phyloP scores from a whole-genome alignment of 352 stramenopile genomes.

The Globisporangium spiculum region DNA sequence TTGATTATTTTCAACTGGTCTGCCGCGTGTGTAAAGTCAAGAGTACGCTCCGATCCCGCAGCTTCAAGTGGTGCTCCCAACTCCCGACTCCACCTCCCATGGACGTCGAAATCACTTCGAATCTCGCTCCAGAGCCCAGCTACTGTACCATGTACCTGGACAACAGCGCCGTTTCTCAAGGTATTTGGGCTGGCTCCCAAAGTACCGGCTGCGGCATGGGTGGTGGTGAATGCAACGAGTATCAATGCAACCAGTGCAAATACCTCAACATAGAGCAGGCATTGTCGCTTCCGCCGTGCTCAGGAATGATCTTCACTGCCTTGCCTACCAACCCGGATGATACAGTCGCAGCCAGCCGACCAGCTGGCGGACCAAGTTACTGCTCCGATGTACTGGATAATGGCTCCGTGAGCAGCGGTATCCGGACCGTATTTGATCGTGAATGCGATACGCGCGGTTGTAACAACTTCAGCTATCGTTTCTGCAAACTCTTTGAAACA shows the following conservation, averaged over 20 bases:
- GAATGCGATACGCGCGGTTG: not conserved
- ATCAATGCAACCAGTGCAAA: not conserved
- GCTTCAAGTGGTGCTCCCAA: conserved; percentile 3
- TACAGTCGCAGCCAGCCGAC: not conserved
- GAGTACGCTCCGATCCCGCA: not conserved
- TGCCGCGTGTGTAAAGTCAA: conserved; percentile 12
- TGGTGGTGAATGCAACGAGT: conserved; percentile 1
- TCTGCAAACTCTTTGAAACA: conserved; percentile 5
- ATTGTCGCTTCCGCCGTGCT: not conserved
- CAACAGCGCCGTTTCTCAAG: not conserved
- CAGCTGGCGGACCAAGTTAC: conserved; percentile 1
- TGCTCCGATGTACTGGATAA: not conserved
- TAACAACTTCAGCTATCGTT: not conserved
- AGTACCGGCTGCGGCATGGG: not conserved
- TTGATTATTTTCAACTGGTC: conserved; percentile 5
- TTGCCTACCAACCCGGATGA: not conserved
- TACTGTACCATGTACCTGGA: conserved; percentile 8
- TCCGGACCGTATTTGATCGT: conserved; percentile 10
- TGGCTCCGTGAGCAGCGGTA: not conserved
- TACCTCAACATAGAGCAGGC: conserved; percentile 1
- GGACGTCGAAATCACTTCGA: not conserved
- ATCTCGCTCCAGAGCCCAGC: not conserved
- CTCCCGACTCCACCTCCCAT: not conserved
- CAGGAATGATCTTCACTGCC: conserved; percentile 5
- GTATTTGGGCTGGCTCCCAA: not conserved